Conservation (phyloP, 1,284 basidiomycete species). For the Puccinia hordei region DNA sequence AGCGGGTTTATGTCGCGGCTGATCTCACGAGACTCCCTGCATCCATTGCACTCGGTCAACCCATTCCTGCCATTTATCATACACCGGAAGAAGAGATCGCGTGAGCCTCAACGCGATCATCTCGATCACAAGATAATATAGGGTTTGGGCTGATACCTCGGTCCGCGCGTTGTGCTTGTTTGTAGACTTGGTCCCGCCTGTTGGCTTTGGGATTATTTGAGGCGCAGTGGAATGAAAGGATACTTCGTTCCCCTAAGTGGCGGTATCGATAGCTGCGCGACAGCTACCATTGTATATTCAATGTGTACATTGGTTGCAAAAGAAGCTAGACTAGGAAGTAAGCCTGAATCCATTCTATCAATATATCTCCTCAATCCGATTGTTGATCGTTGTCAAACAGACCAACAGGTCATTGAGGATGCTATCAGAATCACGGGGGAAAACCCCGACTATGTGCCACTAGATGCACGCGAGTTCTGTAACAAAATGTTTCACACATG, state of each 20-base stretch:
- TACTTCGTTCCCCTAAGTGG: constrained; percentile 49
- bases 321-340: constrained; percentile 49
- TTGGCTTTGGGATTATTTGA: constrained; percentile 51
- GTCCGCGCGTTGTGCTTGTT: neutral
- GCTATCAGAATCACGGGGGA: constrained; percentile 31
- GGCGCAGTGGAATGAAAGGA: constrained; percentile 48
- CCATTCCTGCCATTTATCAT: constrained; percentile 29
- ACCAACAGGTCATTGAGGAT: constrained; percentile 49
- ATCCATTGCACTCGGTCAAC: constrained; percentile 3
- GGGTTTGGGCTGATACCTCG: neutral
- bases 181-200: constrained; percentile 50
- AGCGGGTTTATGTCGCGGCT: constrained; percentile 30
- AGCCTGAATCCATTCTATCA: neutral
- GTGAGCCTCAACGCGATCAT: constrained; percentile 9
- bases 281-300: constrained; percentile 46
- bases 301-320: constrained; percentile 49
- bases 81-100: constrained; percentile 50
- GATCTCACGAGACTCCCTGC: constrained; percentile 21
- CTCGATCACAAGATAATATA: neutral
- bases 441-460: constrained; percentile 26
- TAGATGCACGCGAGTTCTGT: constrained; percentile 44
- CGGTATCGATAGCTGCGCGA: constrained; percentile 50
- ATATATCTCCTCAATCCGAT: neutral
- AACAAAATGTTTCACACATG: constrained; percentile 50
- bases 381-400: neutral